phyloP scores from a whole-genome alignment of 352 stramenopile species.

The Thalassiosira allenii region DNA sequence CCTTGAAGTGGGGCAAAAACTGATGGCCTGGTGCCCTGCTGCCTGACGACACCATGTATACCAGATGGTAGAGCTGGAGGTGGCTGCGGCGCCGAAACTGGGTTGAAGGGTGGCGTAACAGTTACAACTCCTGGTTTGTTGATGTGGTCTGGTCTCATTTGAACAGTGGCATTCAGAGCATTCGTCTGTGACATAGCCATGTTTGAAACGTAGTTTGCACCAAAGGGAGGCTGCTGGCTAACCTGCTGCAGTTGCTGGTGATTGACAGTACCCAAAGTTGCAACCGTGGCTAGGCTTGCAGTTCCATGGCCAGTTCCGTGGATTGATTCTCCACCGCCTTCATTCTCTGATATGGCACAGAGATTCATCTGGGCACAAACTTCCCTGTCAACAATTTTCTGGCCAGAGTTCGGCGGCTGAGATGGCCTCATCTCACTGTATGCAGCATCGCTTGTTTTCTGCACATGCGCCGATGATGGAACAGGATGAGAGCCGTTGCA shows the following conservation, averaged over 20 bases:
- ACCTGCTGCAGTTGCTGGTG: constrained; percentile 33
- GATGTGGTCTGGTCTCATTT: constrained; percentile 36
- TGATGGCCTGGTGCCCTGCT: constrained; percentile 39
- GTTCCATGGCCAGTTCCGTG: constrained; percentile 20
- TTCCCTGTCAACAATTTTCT: constrained; percentile 39
- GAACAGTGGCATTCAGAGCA: constrained; percentile 25
- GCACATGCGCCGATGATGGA: background rate
- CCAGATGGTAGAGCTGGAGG: constrained; percentile 37
- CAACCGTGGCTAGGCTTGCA: constrained; percentile 29
- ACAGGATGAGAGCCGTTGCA: constrained; percentile 61
- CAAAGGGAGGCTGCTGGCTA: background rate
- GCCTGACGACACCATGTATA: constrained; percentile 2
- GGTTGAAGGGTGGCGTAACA: constrained; percentile 58
- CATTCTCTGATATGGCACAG: constrained; percentile 80
- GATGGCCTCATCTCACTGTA: background rate
- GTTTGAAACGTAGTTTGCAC: constrained; percentile 30
- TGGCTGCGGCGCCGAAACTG: constrained; percentile 29
- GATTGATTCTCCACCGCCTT: constrained; percentile 40
- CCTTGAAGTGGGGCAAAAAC: constrained; percentile 63
- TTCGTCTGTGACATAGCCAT: constrained; percentile 29
- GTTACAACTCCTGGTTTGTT: constrained; percentile 59
- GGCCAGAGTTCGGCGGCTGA: background rate
- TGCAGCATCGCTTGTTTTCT: background rate
- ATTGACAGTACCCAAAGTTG: constrained; percentile 43
- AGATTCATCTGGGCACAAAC: constrained; percentile 63